Evolutionary conservation across 176 grass and related monocot genomes (phyloP), one percentile per base, ranked within the genome.

Genomic region (Musa beccarii): DNA sequence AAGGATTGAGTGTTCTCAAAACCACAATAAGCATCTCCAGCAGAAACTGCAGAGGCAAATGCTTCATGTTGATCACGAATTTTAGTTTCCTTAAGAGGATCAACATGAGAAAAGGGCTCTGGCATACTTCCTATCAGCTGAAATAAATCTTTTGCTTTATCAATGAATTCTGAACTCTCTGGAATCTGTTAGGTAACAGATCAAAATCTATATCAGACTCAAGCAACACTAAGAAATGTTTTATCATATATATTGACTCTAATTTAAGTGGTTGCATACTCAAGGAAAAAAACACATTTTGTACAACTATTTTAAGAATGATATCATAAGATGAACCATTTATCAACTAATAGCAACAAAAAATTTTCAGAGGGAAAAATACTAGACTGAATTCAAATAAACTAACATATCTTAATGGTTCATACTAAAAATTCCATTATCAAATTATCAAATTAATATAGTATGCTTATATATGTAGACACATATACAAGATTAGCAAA

Each of bases 101-200:
- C 65, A 59, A 76, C 24, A 14, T 76, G 53, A 69, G 80, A 84
- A 85, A 69, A 69, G 76, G 75, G 15, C 65, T 17, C 78, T 53
- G 68, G 43, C 62, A 77, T 50, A 54, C 72, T 81, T 77, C 69
- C 67, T 13, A 24, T 86, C 22, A 54, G 63, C 73, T 79, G 77
- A 76, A 87, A 56, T 83, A 82, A 76, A 61, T 80, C 34, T 74
- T 79, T 93, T 71, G 88, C 88, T 87, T 91, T 75, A 56, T 84
- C 78, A 4, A 88, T n/a, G 73, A 98, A 98, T 57, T 91, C 84
- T 16, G 76, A 72, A 83, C 76, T 91, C 84, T 98, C 84, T 75
- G 82, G 69, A 81, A 98, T 49, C 94, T 93, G 86, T 57, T 68
- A 25, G 62, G 79, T 73, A 80, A 77, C 52, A 66, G 22, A 75